Evolutionary conservation across 2,329 filamentous ascomycete genomes (phyloP).

Genomic region (Biscogniauxia mediterranea): DNA sequence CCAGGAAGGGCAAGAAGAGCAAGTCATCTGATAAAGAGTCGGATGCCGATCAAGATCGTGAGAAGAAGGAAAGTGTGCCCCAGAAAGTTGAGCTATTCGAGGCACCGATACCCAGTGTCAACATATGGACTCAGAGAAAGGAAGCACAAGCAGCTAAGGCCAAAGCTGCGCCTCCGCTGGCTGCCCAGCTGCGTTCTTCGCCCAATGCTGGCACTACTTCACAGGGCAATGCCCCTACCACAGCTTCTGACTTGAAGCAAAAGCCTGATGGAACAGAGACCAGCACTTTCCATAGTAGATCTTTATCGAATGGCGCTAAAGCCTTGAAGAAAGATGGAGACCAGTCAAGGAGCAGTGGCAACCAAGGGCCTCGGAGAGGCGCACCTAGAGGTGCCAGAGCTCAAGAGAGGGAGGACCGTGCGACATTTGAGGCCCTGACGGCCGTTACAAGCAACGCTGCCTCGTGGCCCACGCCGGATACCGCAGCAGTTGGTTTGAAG

Average conservation of each 20-base stretch:
- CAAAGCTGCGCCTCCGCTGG: conserved; percentile 33
- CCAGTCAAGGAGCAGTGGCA: conserved; percentile 37
- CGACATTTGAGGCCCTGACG: conserved; percentile 44
- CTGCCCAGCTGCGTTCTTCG: conserved; percentile 20
- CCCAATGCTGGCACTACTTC: conserved; percentile 12
- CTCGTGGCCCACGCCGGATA: conserved; percentile 89
- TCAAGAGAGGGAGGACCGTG: conserved; percentile 43
- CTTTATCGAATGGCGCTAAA: conserved; percentile 39
- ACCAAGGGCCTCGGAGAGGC: conserved; percentile 39
- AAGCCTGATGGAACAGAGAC: conserved; percentile 26
- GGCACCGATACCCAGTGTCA: conserved; percentile 79
- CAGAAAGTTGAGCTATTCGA: conserved; percentile 69
- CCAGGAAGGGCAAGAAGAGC: conserved; percentile 63
- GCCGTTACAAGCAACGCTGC: conserved; percentile 74
- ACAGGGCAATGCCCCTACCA: conserved; percentile 1
- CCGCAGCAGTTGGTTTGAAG: conserved; percentile 72
- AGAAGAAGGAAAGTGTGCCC: conserved; percentile 59
- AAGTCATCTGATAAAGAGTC: conserved; percentile 51
- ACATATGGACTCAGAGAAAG: conserved; percentile 81
- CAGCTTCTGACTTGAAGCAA: conserved; percentile 19
- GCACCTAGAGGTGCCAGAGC: conserved; percentile 45
- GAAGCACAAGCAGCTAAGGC: conserved; percentile 60
- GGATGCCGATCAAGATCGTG: conserved; percentile 48
- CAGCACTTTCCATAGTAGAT: conserved; percentile 17
- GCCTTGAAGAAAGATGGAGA: conserved; percentile 44